Base-by-base conservation (phyloP, 2,329 filamentous ascomycete genomes). In the Aspergillus amoenus region DNA sequence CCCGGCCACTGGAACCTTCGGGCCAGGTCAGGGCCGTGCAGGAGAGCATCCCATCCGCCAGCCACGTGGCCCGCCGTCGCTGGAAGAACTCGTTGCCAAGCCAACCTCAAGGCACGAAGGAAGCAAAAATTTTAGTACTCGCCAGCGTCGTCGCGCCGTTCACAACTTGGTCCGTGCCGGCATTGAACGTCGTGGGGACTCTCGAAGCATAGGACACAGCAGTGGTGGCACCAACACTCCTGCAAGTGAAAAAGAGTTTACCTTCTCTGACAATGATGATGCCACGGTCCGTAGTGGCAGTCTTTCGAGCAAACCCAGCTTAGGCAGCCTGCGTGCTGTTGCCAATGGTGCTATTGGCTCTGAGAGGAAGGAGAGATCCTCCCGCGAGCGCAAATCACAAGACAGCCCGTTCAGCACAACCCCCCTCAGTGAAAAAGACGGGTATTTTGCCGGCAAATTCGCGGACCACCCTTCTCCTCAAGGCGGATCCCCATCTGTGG, bases 41-140 rank as follows among this genome's bases (percentile, higher is more conserved):
- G 94, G 94, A 65, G 94, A 97, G 77, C 94, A 99, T 72, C 94
- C 94, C 8, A 79, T 91, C 52, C 92, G 94, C 58, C 94, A 99
- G 76, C 94, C 94, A 52, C 91, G 92, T 62, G 93, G 93, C 5
- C 94, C 94, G 22, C 94, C 94, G 13, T 87, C 90, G 13, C 83
- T 97, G 50, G 94, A 99, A 65, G 94, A 99, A 78, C 86, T 99
- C 59, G 85, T 88, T 69, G 84, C 88, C 18, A 94, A 93, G 77
- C 94, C 94, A 1, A 97, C 93, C 8, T 88, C 91, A 64, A 96
- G 92, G 78, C 86, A 93, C 62, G 93, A 97, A 74, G 94, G 93
- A 22, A 97, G 93, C 86, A 81, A 97, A 85, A 99, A 99, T 80
- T 99, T 99, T 77, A 89, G 90, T 11, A 87, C 92, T 55, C 92